Percentiles rank a stretch among this genome's conserved stretches.
These are phyloP conservation scores for Scenedesmus sp. DNA, from an alignment of 163 green algal genomes.

Conservation along the genomic window DNA sequence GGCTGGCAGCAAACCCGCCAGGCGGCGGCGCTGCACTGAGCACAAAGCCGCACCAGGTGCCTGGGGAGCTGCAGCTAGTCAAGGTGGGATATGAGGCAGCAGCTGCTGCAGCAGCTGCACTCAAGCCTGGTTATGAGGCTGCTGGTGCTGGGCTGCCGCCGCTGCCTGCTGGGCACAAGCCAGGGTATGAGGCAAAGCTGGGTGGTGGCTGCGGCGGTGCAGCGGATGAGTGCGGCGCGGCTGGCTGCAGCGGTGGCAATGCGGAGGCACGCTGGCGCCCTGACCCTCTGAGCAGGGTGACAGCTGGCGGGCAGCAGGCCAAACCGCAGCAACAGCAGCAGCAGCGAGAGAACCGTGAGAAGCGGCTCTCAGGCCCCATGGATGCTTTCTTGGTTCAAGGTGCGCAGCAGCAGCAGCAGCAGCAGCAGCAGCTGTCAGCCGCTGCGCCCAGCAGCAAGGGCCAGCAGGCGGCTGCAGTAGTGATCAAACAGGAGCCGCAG, in stretches of 20 bases:
- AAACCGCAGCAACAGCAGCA: conserved; percentile 28
- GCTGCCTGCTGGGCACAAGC: not conserved
- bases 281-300: not conserved
- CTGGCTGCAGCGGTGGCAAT: not conserved
- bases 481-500: not conserved
- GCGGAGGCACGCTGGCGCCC: not conserved
- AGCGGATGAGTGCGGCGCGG: not conserved
- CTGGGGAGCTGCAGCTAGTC: not conserved
- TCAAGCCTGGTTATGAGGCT: conserved; percentile 13
- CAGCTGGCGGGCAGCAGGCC: conserved; percentile 1
- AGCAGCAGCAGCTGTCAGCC: not conserved
- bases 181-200: conserved; percentile 18
- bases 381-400: not conserved
- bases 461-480: not conserved
- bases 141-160: conserved; percentile 13
- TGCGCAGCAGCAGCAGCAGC: not conserved
- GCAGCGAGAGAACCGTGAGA: not conserved
- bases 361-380: not conserved
- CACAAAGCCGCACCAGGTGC: not conserved
- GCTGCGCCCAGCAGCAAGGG: not conserved
- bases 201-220: not conserved
- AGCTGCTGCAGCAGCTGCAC: conserved; percentile 19
- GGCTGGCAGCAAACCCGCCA: conserved; percentile 44
- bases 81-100: conserved; percentile 13
- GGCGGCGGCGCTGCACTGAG: not conserved